Conservation (phyloP, 768 basidiomycete species). For the Mycena polygramma region DNA sequence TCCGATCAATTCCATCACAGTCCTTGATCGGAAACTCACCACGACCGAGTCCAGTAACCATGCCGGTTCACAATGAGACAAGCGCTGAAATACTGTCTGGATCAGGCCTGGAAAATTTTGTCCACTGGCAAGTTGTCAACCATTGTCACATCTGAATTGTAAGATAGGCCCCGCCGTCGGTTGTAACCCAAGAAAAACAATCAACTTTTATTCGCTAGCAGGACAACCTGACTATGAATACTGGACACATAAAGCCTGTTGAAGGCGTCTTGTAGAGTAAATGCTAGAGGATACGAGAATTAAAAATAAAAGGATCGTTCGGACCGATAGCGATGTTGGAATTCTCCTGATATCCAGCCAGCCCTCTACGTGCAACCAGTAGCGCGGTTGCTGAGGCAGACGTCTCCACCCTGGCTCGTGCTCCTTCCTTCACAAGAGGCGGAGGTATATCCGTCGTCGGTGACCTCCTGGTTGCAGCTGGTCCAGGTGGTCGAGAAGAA, state of each 20-base stretch:
- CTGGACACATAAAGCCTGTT: slow-evolving; percentile 14
- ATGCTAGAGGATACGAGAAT: slow-evolving; percentile 5
- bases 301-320: no score
- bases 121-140: no score
- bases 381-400: slow-evolving; percentile 25
- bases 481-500: slow-evolving; percentile 25
- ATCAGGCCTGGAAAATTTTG: no score
- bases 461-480: slow-evolving; percentile 22
- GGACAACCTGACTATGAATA: slow-evolving; percentile 10
- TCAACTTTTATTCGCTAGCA: background rate
- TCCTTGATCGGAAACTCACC: no score
- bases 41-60: no score
- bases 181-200: no score
- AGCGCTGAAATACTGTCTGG: no score
- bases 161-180: no score
- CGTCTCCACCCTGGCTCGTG: slow-evolving; percentile 13
- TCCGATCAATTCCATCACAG: no score
- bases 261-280: slow-evolving; percentile 10
- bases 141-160: no score
- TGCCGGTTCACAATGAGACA: no score
- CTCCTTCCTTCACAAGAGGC: slow-evolving; percentile 22
- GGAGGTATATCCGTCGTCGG: slow-evolving; percentile 16
- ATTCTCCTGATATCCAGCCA: slow-evolving; percentile 8
- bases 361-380: slow-evolving; percentile 21
- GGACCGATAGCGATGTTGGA: slow-evolving; percentile 6